A percentile compares a stretch with the other conserved stretches of the same genome.
These are phyloP conservation scores for Amphicarpaea edgeworthii DNA, from an alignment of 306 rosid species.

Conservation along the genomic window DNA sequence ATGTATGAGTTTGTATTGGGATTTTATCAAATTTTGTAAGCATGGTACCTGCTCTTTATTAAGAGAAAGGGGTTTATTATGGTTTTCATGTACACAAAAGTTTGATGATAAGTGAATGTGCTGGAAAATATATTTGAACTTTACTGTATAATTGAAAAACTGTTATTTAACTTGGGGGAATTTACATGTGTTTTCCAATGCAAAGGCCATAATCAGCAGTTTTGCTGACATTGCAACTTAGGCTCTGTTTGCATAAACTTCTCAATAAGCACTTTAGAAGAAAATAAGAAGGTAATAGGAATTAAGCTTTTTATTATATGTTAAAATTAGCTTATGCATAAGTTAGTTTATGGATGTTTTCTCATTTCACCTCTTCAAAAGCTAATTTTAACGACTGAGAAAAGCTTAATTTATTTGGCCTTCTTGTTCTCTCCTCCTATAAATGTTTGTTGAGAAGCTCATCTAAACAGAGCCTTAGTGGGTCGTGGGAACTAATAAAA, in stretches of 20 bases:
- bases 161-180: conserved; percentile 12
- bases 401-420: neutral
- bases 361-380: neutral
- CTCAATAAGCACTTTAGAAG: neutral
- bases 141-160: neutral
- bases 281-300: neutral
- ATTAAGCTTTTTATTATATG: neutral
- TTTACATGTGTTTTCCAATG: conserved; percentile 23
- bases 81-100: conserved; percentile 12
- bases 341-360: neutral
- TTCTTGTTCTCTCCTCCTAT: neutral
- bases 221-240: conserved; percentile 2
- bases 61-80: conserved; percentile 23
- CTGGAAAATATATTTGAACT: conserved; percentile 9
- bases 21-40: conserved; percentile 16
- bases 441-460: neutral
- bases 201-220: conserved; percentile 13
- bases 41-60: neutral
- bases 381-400: neutral
- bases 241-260: neutral
- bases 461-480: neutral
- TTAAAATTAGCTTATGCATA: neutral
- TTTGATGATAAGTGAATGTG: conserved; percentile 20
- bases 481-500: conserved; percentile 10
- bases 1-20: conserved; percentile 13